phyloP scores from a whole-genome alignment of 2,329 filamentous ascomycete species.

The Neocatenulostroma microsporum region DNA sequence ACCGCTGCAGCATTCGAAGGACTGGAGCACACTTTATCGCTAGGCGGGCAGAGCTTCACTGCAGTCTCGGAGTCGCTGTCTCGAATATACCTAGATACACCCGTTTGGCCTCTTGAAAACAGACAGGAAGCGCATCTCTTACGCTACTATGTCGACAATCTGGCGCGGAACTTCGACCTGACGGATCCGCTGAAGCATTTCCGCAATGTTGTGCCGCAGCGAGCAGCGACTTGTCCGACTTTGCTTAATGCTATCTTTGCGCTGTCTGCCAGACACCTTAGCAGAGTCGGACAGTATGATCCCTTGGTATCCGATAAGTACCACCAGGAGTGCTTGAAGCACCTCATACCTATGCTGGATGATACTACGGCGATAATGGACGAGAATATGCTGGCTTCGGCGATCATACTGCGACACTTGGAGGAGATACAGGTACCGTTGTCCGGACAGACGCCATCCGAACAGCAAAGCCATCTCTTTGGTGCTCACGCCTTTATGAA shows the following conservation, averaged over 20 bases:
- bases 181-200: conserved; percentile 41
- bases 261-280: conserved; percentile 49
- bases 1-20: too few relatives aligned
- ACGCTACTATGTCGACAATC: conserved; percentile 26
- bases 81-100: conserved; percentile 23
- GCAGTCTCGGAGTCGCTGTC: conserved; percentile 16
- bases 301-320: conserved; percentile 46
- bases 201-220: conserved; percentile 46
- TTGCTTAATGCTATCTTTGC: conserved; percentile 53
- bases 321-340: conserved; percentile 46
- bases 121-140: conserved; percentile 26
- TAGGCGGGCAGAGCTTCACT: conserved; percentile 6
- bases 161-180: conserved; percentile 26
- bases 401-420: conserved; percentile 50
- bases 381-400: conserved; percentile 48
- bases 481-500: conserved; percentile 30
- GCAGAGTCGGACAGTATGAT: conserved; percentile 43
- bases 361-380: conserved; percentile 36
- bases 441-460: conserved; percentile 15
- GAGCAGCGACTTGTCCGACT: conserved; percentile 44
- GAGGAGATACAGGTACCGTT: conserved; percentile 47
- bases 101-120: conserved; percentile 25
- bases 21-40: too few relatives aligned
- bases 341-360: conserved; percentile 43
- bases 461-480: conserved; percentile 24